phyloP scores from a whole-genome alignment of 306 rosid genomes.

The Styphnolobium japonicum region DNA sequence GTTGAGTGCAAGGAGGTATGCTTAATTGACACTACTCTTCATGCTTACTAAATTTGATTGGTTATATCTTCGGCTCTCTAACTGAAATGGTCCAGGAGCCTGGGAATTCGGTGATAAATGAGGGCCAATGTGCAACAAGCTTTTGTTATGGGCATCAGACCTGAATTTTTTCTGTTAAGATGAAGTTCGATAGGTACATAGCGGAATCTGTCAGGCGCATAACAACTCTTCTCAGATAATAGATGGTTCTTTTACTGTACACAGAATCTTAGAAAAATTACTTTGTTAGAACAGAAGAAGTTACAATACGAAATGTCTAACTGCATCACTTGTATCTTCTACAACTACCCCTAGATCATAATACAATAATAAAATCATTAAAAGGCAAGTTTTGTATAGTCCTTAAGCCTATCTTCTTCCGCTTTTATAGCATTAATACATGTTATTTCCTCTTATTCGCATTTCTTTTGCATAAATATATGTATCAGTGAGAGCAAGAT shows the following conservation, averaged over 20 bases:
- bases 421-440: neutral
- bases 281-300: constrained; percentile 16
- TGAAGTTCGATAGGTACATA: constrained; percentile 13
- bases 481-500: neutral
- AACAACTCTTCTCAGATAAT: constrained; percentile 29
- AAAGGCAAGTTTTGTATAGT: constrained; percentile 47
- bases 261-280: constrained; percentile 29
- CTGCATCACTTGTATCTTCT: constrained; percentile 29
- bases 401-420: neutral
- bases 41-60: constrained; percentile 3
- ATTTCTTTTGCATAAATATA: neutral
- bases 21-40: neutral
- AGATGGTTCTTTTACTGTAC: constrained; percentile 17
- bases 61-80: neutral
- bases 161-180: constrained; percentile 15
- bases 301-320: constrained; percentile 20
- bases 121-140: constrained; percentile 17
- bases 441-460: neutral
- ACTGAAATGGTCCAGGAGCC: constrained; percentile 53
- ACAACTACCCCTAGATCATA: constrained; percentile 32
- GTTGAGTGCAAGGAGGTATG: constrained; percentile 53
- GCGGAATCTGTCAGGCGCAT: constrained; percentile 3
- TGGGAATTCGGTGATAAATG: constrained; percentile 59
- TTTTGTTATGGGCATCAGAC: constrained; percentile 22
- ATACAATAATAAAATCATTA: constrained; percentile 47